Evolutionary conservation across 768 basidiomycete species (phyloP), one percentile per base, ranked within the genome.

Genomic region (Suillus variegatus): DNA sequence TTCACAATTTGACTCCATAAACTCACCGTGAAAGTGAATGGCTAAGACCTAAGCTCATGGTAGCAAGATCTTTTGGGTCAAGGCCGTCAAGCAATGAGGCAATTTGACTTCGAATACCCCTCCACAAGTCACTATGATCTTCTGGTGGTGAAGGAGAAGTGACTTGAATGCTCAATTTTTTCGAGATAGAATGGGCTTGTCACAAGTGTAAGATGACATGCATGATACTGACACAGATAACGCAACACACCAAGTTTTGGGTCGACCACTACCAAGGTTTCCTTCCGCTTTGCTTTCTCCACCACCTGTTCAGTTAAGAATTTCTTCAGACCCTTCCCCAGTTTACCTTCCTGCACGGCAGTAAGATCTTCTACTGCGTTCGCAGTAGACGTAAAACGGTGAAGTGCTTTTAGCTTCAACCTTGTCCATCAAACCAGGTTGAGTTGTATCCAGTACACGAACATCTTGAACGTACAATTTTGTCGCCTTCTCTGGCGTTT

Each of bases 281-380:
- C 95, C 75, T 94, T 94, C 70, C 88, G 84, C 81, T 97, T 98
- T 61, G 92, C 91, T 82, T 98, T 98, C 71, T 90, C 91, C 61
- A 94, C 80, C 25, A 95, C 85, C 69, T 93, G 88, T 49, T 94
- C 91, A 28, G 89, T 89, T 72, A 99, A 79, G 82, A 99, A 99
- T 75, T 97, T 89, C 80, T 95, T 96, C 69, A 99, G 81, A 8
- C 91, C 90, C 77, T 97, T 97, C 51, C 93, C 94, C 32, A 99
- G 75, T 81, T 98, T 96, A 69, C 97, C 95, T 55, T 89, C 90
- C 76, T 97, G 94, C 36, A 99, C 81, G 9, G 96, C 89, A 35
- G 94, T 93, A 70, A 99, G 88, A 76, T 99, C 97, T 80, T 99
- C 97, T 13, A 99, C 97, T 25, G 97, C 97, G 14, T 89, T 89